These are phyloP conservation scores for Xerocomus amazonicus DNA, from an alignment of 1,284 basidiomycete genomes.

Conservation along the genomic window DNA sequence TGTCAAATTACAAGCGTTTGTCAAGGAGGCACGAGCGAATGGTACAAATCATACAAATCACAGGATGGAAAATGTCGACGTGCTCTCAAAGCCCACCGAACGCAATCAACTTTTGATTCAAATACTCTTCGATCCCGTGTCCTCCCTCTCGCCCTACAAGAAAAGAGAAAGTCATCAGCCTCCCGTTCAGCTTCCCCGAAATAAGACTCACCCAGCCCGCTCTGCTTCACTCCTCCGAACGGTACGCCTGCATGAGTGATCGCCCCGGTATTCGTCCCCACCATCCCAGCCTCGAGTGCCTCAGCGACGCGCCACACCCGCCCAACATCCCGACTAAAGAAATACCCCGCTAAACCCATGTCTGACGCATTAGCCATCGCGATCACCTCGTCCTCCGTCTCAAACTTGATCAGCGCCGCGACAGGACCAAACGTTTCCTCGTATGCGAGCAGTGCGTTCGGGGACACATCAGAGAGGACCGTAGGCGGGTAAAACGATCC, in stretches of 20 bases:
- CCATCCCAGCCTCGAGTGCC: conserved; percentile 95
- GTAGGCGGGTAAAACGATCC: conserved; percentile 86
- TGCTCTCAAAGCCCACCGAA: conserved; percentile 58
- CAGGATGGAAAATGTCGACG: background rate
- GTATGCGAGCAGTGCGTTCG: conserved; percentile 54
- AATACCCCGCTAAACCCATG: conserved; percentile 90
- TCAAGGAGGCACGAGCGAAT: background rate
- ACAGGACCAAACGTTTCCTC: conserved; percentile 93
- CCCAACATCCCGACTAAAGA: conserved; percentile 88
- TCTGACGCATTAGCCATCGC: conserved; percentile 81
- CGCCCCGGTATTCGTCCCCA: conserved; percentile 82
- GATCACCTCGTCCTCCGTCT: conserved; percentile 90
- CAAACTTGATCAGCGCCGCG: conserved; percentile 78
- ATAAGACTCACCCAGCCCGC: conserved; percentile 60
- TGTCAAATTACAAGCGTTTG: background rate
- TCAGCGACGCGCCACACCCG: conserved; percentile 98
- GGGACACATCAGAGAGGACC: conserved; percentile 83
- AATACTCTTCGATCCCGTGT: conserved; percentile 82
- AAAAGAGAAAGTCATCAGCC: background rate
- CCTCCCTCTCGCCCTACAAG: conserved; percentile 64
- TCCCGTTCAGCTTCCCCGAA: background rate
- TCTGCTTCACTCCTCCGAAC: conserved; percentile 92
- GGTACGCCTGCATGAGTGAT: conserved; percentile 82
- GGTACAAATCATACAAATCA: background rate
- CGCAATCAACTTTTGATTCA: conserved; percentile 76